Conservation (phyloP, 371 early-diverging fungal genomes). For the Syncephalastrum racemosum region DNA sequence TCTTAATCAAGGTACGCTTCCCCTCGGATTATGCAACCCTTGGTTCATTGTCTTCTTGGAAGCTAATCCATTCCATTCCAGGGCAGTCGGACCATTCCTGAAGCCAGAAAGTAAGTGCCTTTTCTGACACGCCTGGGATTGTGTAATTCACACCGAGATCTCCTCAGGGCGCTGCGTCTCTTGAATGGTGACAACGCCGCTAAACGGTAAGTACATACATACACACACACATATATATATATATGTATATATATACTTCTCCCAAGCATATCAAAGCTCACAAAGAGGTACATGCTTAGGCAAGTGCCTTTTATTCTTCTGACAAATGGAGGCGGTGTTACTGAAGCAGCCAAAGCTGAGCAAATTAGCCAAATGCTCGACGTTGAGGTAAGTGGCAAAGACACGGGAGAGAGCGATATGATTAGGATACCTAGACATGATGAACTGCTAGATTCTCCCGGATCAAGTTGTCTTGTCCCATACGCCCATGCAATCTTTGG, state of each 20-base stretch:
- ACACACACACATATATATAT: too few relatives aligned
- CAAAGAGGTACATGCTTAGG: conserved; percentile 20
- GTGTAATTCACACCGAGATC: neutral
- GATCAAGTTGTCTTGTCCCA: conserved; percentile 83
- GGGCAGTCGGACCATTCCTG: conserved; percentile 39
- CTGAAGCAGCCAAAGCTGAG: conserved; percentile 71
- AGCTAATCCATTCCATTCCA: neutral
- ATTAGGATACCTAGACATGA: neutral
- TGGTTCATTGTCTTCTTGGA: neutral
- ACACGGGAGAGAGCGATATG: too few relatives aligned
- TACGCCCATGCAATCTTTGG: conserved; percentile 77
- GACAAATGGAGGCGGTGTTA: conserved; percentile 89
- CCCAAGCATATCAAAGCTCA: too few relatives aligned
- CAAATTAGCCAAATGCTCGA: conserved; percentile 67
- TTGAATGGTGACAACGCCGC: conserved; percentile 60
- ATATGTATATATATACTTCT: too few relatives aligned
- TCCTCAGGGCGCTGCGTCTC: conserved; percentile 50
- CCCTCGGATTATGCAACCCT: neutral
- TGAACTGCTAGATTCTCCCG: conserved; percentile 47
- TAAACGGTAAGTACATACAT: conserved; percentile 30
- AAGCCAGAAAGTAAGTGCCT: conserved; percentile 23
- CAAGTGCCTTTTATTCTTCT: conserved; percentile 75
- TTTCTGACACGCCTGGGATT: neutral
- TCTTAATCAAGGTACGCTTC: conserved; percentile 64
- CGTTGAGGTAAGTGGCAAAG: conserved; percentile 41